Percentiles rank a stretch among this genome's conserved stretches.
phyloP scores from a whole-genome alignment of 352 stramenopile species.

The Globisporangium spinosum region DNA sequence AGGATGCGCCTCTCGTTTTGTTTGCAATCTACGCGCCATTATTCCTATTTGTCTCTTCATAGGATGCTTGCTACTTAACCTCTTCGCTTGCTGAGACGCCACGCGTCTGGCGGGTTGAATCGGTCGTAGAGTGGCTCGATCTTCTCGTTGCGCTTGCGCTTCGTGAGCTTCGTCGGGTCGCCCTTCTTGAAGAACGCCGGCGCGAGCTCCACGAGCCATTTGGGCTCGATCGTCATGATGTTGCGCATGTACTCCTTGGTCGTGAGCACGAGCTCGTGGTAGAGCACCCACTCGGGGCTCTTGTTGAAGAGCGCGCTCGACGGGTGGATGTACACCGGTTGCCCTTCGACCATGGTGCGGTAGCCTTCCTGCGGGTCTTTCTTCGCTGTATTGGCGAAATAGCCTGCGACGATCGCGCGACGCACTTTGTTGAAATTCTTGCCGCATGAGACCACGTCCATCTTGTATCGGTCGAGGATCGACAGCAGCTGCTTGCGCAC shows the following conservation, averaged over 20 bases:
- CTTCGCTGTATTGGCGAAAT: slow-evolving; percentile 99
- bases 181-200: slow-evolving; percentile 96
- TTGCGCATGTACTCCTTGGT: slow-evolving; percentile 99
- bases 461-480: slow-evolving; percentile 99
- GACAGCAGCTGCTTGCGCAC: slow-evolving; percentile 98
- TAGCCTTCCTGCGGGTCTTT: slow-evolving; percentile 99
- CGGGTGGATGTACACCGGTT: slow-evolving; percentile 98
- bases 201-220: slow-evolving; percentile 98
- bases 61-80: slow-evolving; percentile 50
- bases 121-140: slow-evolving; percentile 99
- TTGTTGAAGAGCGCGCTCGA: slow-evolving; percentile 98
- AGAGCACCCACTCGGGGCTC: slow-evolving; percentile 97
- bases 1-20: neutral
- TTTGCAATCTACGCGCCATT: neutral
- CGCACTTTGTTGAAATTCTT: slow-evolving; percentile 97
- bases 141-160: slow-evolving; percentile 98
- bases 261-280: slow-evolving; percentile 97
- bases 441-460: slow-evolving; percentile 95
- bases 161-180: slow-evolving; percentile 97
- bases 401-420: slow-evolving; percentile 97
- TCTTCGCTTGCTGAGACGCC: slow-evolving; percentile 95
- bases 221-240: slow-evolving; percentile 99
- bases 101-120: slow-evolving; percentile 97
- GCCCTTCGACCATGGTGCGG: slow-evolving; percentile 96
- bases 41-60: neutral